Evolutionary conservation across 1,139 yeast species (phyloP), one percentile per base, ranked within the genome.

Genomic region (Kodamaea ohmeri): DNA sequence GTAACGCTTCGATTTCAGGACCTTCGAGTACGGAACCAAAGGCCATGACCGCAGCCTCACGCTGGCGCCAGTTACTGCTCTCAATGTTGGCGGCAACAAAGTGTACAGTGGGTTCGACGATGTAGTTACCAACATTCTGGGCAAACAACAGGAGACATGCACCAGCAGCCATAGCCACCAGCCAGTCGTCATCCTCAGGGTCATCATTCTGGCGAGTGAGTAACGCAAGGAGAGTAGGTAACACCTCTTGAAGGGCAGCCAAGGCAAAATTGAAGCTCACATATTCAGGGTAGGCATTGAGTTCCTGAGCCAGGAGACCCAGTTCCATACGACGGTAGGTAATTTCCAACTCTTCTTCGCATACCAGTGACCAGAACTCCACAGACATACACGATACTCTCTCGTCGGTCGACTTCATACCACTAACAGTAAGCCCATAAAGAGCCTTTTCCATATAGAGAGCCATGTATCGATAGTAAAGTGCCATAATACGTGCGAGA

Each of bases 31-130:
- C 88, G 6, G 97, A 89, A 26, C 98, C 98, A 61, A 92, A 92
- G 0, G 98, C 97, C 98, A 92, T 92, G 6, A 92, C 97, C 1
- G 97, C 95, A 17, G 98, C 97, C 65, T 92, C 98, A 53, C 96
- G 82, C 41, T 78, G 67, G 63, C 95, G 80, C 98, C 98, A 92
- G 42, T 53, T 53, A 11, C 50, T 37, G 48, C 77, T 73, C 7
- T 63, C 61, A 40, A 92, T 75, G 55, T 87, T 85, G 32, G 76
- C 72, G 49, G 83, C 90, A 25, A 92, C 96, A 66, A 89, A 92
- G 40, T 73, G 74, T 46, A 92, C 67, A 4, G 95, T 87, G 34
- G 95, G 92, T 45, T 80, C 84, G 32, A 90, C 89, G 36, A 92
- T 89, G 50, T 81, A 81, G 56, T 84, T 81, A 12, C 92, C 94